Conservation (phyloP, 805 yeast genomes). For the Komagataella ulmi region DNA sequence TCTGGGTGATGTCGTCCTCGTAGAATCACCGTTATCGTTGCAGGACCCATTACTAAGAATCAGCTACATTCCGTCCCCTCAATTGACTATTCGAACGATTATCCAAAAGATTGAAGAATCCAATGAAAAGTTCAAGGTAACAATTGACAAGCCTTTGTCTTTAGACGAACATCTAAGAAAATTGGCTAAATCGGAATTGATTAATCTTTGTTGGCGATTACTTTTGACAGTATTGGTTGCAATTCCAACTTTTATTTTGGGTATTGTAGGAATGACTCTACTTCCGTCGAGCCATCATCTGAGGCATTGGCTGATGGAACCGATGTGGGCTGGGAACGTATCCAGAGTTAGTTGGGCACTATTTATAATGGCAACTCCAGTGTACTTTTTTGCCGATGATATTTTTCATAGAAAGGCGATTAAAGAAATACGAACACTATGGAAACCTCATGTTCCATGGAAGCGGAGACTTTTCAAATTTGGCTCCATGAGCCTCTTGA, state of each 20-base stretch:
- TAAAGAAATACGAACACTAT: slow-evolving; percentile 41
- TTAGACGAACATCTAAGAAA: slow-evolving; percentile 50
- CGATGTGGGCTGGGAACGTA: slow-evolving; percentile 50
- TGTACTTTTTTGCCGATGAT: slow-evolving; percentile 63
- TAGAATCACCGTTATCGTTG: slow-evolving; percentile 41
- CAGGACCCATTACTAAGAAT: slow-evolving; percentile 45
- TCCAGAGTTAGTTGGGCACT: slow-evolving; percentile 54
- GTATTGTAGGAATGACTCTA: slow-evolving; percentile 57
- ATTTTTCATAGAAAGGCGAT: slow-evolving; percentile 57
- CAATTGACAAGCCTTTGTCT: slow-evolving; percentile 37
- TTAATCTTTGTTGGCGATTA: slow-evolving; percentile 30
- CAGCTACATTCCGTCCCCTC: slow-evolving; percentile 46
- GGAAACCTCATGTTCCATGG: slow-evolving; percentile 44
- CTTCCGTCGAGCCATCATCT: slow-evolving; percentile 26
- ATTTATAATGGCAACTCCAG: slow-evolving; percentile 54
- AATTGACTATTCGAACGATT: slow-evolving; percentile 41
- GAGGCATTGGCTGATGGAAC: slow-evolving; percentile 42
- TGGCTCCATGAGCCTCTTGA: slow-evolving; percentile 68
- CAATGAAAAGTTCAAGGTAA: slow-evolving; percentile 32
- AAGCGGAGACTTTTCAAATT: slow-evolving; percentile 45
- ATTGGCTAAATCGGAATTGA: slow-evolving; percentile 34
- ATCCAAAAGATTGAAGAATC: slow-evolving; percentile 32
- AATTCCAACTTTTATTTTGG: slow-evolving; percentile 53
- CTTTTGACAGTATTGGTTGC: slow-evolving; percentile 37
- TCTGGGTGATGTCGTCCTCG: slow-evolving; percentile 44